These are phyloP conservation scores for Capsella rubella DNA, from an alignment of 441 rosid species.

Conservation along the genomic window DNA sequence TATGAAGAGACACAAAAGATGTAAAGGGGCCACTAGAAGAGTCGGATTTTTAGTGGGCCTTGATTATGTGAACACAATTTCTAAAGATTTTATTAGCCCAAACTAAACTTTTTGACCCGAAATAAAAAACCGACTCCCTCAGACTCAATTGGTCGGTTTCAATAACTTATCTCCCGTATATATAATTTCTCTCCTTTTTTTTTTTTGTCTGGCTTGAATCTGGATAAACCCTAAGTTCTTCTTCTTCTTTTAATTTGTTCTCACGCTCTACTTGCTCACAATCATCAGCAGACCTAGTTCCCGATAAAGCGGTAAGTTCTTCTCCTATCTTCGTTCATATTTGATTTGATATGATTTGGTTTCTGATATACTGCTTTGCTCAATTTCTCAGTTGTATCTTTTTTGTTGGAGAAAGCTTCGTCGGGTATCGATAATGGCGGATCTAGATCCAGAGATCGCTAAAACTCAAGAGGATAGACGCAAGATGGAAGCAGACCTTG, in stretches of 20 bases:
- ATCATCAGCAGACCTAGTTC: conserved; percentile 1
- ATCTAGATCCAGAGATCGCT: conserved; percentile 78
- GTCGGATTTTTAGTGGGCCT: not conserved
- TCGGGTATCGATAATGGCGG: conserved; percentile 46
- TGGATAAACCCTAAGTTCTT: conserved; percentile 36
- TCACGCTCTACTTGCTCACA: conserved; percentile 7
- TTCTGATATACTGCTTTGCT: conserved; percentile 8
- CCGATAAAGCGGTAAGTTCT: conserved; percentile 26
- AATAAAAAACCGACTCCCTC: conserved; percentile 21
- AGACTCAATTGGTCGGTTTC: conserved; percentile 17
- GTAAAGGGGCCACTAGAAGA: not conserved
- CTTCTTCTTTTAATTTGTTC: not conserved
- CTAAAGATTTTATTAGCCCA: not conserved
- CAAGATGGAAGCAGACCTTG: conserved; percentile 76
- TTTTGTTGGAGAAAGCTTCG: conserved; percentile 21
- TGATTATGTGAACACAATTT: not conserved
- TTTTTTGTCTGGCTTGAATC: not conserved
- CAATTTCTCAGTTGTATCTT: not conserved
- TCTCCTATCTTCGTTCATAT: not conserved
- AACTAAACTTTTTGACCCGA: not conserved
- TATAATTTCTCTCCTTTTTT: not conserved
- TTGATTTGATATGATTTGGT: not conserved
- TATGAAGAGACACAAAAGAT: not conserved
- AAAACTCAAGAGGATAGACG: conserved; percentile 84
- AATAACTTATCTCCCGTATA: not conserved